Base-by-base conservation (phyloP, 2,329 filamentous ascomycete species). In the Westerdykella aurantiaca region DNA sequence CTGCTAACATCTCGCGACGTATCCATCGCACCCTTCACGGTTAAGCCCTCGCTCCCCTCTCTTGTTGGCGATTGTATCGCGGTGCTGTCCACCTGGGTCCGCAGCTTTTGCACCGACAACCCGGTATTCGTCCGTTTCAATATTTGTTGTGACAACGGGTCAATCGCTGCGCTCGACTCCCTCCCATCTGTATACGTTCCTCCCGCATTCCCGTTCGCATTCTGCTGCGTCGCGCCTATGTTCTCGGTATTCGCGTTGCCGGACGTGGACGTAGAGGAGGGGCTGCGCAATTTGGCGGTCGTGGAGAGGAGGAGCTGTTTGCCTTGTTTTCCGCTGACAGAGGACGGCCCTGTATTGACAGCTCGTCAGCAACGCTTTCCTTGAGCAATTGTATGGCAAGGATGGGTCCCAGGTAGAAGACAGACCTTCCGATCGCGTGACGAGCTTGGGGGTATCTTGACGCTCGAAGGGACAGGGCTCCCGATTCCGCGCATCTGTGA, bases 41-140 rank as follows among this genome's bases (percentile, higher is more conserved):
- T 60, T n/a, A 35, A 14, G 3, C 10, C 33, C 9, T 35, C 33
- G 17, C 33, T 35, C 9, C 33, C 33, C 6, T 9, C 10, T 9
- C 9, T 35, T 9, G 52, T 53, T n/a, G 57, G 58, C 21, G 57
- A 44, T 46, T 57, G 55, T 48, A 45, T 50, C 49, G 61, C 40
- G 45, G 56, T 35, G 51, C 63, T 42, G 25, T 67, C 70, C 47
- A 50, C 49, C 46, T 75, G 64, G 49, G 70, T 73, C 41, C 79
- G 75, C 22, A 83, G 64, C 47, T 76, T 75, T 41, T 78, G 72
- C 42, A 81, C 76, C 7, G 78, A 75, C 42, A 73, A 74, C 43
- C 80, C 75, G 34, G 82, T 83, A 57, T 81, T 84, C 42, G 82
- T 85, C 53, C 84, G 79, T 58, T 82, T 76, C 42, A 86, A 68